Conservation (phyloP, 2,329 filamentous ascomycete species). For the Diaporthe aspalathi region DNA sequence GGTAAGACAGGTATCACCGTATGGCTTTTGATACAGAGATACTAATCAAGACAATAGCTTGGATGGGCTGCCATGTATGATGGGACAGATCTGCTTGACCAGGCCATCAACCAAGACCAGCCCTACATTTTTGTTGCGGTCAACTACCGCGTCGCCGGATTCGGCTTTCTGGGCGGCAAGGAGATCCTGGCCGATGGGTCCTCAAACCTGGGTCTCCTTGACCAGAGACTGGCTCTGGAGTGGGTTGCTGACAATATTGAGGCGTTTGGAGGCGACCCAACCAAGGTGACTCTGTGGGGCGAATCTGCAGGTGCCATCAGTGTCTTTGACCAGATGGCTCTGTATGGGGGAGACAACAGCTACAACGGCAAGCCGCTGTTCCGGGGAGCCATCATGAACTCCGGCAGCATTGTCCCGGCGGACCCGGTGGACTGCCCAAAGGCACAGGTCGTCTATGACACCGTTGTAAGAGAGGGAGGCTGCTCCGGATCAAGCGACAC, state of each 20-base stretch:
- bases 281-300: conserved; percentile 84
- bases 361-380: conserved; percentile 83
- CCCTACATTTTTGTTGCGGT: conserved; percentile 81
- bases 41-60: conserved; percentile 46
- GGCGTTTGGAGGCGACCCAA: conserved; percentile 81
- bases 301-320: conserved; percentile 79
- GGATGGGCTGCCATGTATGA: conserved; percentile 66
- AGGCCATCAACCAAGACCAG: conserved; percentile 62
- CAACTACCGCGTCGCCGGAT: conserved; percentile 81
- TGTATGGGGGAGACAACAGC: conserved; percentile 77
- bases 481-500: conserved; percentile 69
- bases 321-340: conserved; percentile 79
- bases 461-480: conserved; percentile 69
- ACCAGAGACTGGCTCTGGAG: conserved; percentile 77
- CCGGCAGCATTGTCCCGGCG: conserved; percentile 71
- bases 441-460: conserved; percentile 73
- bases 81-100: conserved; percentile 57
- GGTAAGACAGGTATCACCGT: conserved; percentile 40
- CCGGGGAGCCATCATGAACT: conserved; percentile 82
- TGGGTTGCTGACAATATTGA: conserved; percentile 84
- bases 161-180: conserved; percentile 78
- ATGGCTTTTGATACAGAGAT: neutral
- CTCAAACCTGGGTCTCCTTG: conserved; percentile 77
- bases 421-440: conserved; percentile 74
- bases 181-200: conserved; percentile 76